Percentiles rank a stretch among this genome's conserved stretches.
Conservation (phyloP, 2,329 filamentous ascomycete species). For the Aschersonia sp. region DNA sequence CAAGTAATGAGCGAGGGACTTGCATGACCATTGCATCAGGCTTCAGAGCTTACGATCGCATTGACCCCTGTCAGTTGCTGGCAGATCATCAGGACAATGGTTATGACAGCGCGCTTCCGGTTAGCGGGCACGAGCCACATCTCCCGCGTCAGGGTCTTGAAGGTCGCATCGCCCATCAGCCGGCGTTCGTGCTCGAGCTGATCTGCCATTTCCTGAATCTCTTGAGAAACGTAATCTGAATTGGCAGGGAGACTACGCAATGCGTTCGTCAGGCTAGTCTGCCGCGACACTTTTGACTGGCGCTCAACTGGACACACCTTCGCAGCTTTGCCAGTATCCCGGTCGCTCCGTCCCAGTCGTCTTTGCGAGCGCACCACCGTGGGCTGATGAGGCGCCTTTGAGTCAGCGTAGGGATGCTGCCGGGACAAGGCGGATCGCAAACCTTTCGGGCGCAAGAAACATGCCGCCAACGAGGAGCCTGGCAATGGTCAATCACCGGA, state of each 20-base stretch:
- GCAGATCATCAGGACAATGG: constrained; percentile 46
- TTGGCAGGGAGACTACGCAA: constrained; percentile 29
- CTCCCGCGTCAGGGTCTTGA: constrained; percentile 45
- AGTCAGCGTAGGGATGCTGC: too few species aligned
- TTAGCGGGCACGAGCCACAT: constrained; percentile 47
- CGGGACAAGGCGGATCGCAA: constrained; percentile 5
- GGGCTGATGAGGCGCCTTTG: constrained; percentile 30
- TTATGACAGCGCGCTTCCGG: constrained; percentile 48
- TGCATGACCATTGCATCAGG: background rate
- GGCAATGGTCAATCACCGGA: background rate
- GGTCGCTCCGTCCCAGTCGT: constrained; percentile 51
- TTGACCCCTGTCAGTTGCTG: constrained; percentile 58
- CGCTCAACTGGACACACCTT: constrained; percentile 9
- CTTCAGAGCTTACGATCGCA: constrained; percentile 25
- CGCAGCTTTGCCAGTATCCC: constrained; percentile 36
- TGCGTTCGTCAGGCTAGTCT: constrained; percentile 1
- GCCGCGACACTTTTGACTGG: too few species aligned
- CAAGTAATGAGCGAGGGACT: background rate
- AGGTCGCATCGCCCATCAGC: constrained; percentile 35
- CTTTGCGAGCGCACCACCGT: constrained; percentile 51
- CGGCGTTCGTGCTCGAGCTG: constrained; percentile 49
- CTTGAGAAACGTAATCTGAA: constrained; percentile 40
- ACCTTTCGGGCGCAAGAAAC: constrained; percentile 38
- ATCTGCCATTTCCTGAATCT: constrained; percentile 44
- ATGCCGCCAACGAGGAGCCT: constrained; percentile 43